Percentiles rank a stretch among this genome's conserved stretches.
phyloP scores from a whole-genome alignment of 1,139 yeast species.

The Zygosaccharomyces sapae region DNA sequence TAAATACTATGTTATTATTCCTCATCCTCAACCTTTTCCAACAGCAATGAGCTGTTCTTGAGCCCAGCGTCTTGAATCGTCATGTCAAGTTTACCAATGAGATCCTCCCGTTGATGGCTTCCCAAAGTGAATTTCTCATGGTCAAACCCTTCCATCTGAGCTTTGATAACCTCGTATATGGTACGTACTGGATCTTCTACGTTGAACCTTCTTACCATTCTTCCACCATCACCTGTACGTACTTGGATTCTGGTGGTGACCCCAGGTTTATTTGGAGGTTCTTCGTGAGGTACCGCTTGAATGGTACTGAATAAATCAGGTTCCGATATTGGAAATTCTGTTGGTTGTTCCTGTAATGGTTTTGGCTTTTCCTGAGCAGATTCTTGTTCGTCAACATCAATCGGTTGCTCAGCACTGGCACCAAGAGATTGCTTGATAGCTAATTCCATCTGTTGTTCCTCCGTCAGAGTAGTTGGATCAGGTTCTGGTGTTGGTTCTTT shows the following conservation, averaged over 20 bases:
- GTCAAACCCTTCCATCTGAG: conserved; percentile 44
- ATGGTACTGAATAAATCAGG: conserved; percentile 35
- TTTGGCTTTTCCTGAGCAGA: conserved; percentile 5
- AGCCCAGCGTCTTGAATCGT: conserved; percentile 74
- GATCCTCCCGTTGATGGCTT: conserved; percentile 57
- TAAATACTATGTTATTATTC: not conserved
- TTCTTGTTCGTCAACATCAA: conserved; percentile 14
- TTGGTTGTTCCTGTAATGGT: conserved; percentile 24
- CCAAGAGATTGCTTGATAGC: conserved; percentile 69
- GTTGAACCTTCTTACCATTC: conserved; percentile 71
- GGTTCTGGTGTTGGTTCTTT: conserved; percentile 40
- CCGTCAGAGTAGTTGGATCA: conserved; percentile 63
- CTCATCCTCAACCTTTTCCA: conserved; percentile 44
- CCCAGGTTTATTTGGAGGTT: conserved; percentile 54
- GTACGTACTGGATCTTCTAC: conserved; percentile 52
- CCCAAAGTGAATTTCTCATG: conserved; percentile 58
- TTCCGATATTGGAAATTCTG: conserved; percentile 20
- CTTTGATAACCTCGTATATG: conserved; percentile 57
- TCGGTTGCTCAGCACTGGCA: conserved; percentile 11
- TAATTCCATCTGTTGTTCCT: conserved; percentile 78
- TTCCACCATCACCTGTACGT: conserved; percentile 78
- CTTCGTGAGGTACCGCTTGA: conserved; percentile 49
- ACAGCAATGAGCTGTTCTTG: conserved; percentile 72
- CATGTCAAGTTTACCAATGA: conserved; percentile 53
- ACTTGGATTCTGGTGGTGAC: conserved; percentile 77